Evolutionary conservation across 768 basidiomycete genomes (phyloP).

Genomic region (Mycena epipterygia): DNA sequence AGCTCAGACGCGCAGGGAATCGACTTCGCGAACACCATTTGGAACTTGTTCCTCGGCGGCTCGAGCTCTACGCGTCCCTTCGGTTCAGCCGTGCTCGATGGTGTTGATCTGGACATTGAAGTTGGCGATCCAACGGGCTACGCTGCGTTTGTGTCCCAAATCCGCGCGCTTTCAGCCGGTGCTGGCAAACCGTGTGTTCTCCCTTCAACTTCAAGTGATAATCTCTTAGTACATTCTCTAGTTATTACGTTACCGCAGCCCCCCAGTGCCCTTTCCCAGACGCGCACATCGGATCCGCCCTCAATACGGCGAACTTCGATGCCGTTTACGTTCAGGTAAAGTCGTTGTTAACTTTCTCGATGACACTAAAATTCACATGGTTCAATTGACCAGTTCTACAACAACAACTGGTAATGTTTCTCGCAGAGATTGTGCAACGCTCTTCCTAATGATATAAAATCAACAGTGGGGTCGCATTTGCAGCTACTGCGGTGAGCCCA

Average conservation of each 20-base stretch:
- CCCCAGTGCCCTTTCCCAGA: no score
- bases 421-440: not conserved
- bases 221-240: no score
- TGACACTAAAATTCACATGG: not conserved
- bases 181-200: no score
- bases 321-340: constrained; percentile 82
- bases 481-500: no score
- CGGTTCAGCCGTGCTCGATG: constrained; percentile 77
- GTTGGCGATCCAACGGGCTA: constrained; percentile 66
- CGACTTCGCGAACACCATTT: constrained; percentile 71
- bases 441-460: not conserved
- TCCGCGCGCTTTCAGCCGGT: constrained; percentile 62
- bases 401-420: constrained; percentile 63
- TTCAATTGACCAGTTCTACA: constrained; percentile 46
- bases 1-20: constrained; percentile 64
- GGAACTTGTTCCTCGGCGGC: constrained; percentile 78
- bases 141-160: constrained; percentile 64
- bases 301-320: constrained; percentile 75
- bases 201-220: no score
- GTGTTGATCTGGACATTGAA: constrained; percentile 82
- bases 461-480: constrained; percentile 29
- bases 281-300: constrained; percentile 69
- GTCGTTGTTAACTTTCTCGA: constrained; percentile 58
- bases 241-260: constrained; percentile 70
- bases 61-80: constrained; percentile 68